These are phyloP conservation scores for Chalciporus piperatus DNA, from an alignment of 768 basidiomycete species.

Conservation along the genomic window DNA sequence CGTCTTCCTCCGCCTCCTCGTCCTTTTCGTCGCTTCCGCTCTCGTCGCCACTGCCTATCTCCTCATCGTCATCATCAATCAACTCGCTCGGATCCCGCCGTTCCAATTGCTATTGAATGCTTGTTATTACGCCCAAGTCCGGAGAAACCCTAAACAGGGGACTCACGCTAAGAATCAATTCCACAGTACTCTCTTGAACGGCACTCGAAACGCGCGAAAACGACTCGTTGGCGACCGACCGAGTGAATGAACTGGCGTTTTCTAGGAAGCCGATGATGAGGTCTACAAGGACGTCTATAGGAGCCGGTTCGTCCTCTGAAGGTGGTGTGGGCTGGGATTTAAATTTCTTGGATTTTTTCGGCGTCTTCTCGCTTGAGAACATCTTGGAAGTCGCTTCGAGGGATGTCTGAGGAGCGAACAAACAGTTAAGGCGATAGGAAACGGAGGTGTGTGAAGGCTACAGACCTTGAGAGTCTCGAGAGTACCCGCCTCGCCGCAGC, in stretches of 20 bases:
- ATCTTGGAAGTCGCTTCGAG: constrained; percentile 57
- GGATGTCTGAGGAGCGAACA: constrained; percentile 45
- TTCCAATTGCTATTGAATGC: constrained; percentile 75
- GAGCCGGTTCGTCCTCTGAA: constrained; percentile 41
- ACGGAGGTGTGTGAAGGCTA: background rate
- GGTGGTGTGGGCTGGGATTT: constrained; percentile 6
- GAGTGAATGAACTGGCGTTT: constrained; percentile 74
- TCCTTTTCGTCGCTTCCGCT: constrained; percentile 36
- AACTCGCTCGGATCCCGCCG: constrained; percentile 59
- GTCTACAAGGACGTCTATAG: constrained; percentile 85
- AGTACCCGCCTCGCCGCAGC: constrained; percentile 63
- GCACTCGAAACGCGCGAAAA: constrained; percentile 71
- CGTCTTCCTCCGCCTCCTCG: constrained; percentile 28
- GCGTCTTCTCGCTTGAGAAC: constrained; percentile 39
- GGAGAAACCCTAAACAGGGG: constrained; percentile 5
- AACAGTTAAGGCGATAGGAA: background rate
- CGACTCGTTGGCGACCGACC: constrained; percentile 74
- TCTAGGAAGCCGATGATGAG: constrained; percentile 89
- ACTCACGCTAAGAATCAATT: constrained; percentile 78
- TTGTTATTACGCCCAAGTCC: background rate
- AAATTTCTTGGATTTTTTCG: constrained; percentile 42
- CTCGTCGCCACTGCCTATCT: constrained; percentile 40
- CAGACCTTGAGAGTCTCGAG: constrained; percentile 62
- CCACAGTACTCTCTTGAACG: constrained; percentile 67
- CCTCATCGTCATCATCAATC: constrained; percentile 38